phyloP scores from a whole-genome alignment of 768 basidiomycete species.

The Trametes cingulata region DNA sequence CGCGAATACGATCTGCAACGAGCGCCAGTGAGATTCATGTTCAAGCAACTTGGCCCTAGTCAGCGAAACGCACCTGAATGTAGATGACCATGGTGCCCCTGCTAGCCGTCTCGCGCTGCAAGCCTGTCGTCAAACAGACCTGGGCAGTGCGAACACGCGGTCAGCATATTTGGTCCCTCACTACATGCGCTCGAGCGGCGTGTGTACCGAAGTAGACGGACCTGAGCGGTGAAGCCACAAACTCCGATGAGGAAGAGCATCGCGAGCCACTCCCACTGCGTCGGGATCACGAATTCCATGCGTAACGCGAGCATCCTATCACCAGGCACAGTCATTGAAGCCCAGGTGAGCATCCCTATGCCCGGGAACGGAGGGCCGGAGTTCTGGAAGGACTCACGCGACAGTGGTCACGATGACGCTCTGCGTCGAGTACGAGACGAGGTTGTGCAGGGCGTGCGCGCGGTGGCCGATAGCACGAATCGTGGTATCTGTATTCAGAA shows the following conservation, averaged over 20 bases:
- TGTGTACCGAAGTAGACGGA: background rate
- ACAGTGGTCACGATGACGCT: conserved; percentile 45
- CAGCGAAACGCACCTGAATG: conserved; percentile 39
- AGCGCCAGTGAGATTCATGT: too few species aligned
- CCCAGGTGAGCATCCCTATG: too few species aligned
- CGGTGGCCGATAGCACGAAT: conserved; percentile 73
- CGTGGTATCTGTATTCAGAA: conserved; percentile 45
- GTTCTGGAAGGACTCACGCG: too few species aligned
- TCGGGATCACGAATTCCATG: conserved; percentile 47
- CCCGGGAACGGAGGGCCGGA: too few species aligned
- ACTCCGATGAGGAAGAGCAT: conserved; percentile 52
- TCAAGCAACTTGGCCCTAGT: background rate
- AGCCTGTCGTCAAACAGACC: conserved; percentile 62
- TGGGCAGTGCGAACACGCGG: too few species aligned
- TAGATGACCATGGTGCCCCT: conserved; percentile 65
- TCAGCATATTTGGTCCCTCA: background rate
- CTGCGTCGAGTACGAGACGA: conserved; percentile 64
- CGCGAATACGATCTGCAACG: conserved; percentile 61
- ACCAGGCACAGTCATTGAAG: too few species aligned
- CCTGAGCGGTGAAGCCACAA: conserved; percentile 51
- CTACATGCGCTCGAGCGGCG: background rate
- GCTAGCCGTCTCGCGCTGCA: conserved; percentile 65
- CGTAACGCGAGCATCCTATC: conserved; percentile 44
- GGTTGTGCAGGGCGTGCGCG: conserved; percentile 72
- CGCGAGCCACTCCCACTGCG: conserved; percentile 43